Evolutionary conservation across 2,329 filamentous ascomycete genomes (phyloP).

Genomic region (Hypoxylon sp.): DNA sequence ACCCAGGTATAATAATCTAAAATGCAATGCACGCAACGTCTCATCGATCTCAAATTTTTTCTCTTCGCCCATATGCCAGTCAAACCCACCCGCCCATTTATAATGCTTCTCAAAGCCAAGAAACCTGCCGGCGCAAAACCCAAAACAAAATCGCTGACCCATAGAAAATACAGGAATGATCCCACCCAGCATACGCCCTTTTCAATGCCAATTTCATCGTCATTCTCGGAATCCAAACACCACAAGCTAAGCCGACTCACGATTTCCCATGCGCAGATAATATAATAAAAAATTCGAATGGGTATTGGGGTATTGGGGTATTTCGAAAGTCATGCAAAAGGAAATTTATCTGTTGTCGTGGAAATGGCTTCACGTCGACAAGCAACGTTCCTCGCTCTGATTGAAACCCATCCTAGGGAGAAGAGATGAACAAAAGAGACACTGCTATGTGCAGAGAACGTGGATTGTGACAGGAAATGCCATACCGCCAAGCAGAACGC

Average conservation of each 20-base stretch:
- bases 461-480: constrained; percentile 7
- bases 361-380: constrained; percentile 2
- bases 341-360: constrained; percentile 17
- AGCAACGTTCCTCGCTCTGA: constrained; percentile 18
- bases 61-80: constrained; percentile 35
- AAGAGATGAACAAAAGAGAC: constrained; percentile 24
- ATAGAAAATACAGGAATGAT: constrained; percentile 24
- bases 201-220: constrained; percentile 45
- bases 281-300: constrained; percentile 28
- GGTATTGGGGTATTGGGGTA: constrained; percentile 48
- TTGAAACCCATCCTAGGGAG: constrained; percentile 7
- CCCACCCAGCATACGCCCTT: constrained; percentile 40
- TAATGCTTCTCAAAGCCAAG: constrained; percentile 36
- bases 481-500: neutral
- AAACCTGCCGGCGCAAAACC: constrained; percentile 15
- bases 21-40: constrained; percentile 25
- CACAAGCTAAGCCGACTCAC: constrained; percentile 29
- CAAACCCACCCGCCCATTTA: constrained; percentile 32
- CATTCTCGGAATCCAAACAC: constrained; percentile 28
- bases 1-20: constrained; percentile 41
- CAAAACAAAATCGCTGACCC: constrained; percentile 28
- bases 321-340: constrained; percentile 34
- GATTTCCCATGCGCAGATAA: constrained; percentile 25
- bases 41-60: constrained; percentile 32
- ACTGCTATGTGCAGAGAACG: constrained; percentile 21